phyloP scores from a whole-genome alignment of 106 monocot species.

The Acorus gramineus region DNA sequence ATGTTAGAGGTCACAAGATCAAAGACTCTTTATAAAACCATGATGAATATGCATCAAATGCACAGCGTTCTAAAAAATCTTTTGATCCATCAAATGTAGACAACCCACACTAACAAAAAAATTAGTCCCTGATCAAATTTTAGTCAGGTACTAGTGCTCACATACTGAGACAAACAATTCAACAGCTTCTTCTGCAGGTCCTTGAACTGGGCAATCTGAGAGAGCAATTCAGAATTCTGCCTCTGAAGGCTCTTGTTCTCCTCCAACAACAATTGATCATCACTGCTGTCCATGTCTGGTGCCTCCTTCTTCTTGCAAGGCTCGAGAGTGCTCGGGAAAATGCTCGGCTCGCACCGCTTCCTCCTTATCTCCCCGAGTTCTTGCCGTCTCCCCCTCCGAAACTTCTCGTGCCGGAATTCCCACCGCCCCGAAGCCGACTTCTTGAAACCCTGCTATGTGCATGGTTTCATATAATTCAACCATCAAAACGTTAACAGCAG shows the following conservation, averaged over 20 bases:
- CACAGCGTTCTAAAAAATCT: no score
- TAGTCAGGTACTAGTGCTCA: no score
- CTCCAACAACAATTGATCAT: background rate
- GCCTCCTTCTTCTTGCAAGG: background rate
- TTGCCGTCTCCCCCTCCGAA: conserved; percentile 3
- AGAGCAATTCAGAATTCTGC: conserved; percentile 10
- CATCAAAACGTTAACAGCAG: no score
- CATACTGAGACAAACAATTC: background rate
- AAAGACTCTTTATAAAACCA: no score
- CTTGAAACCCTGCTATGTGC: no score
- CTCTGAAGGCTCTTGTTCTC: conserved; percentile 6
- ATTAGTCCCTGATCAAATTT: no score
- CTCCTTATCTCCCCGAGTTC: conserved; percentile 2
- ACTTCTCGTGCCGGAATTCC: conserved; percentile 20
- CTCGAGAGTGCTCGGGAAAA: conserved; percentile 7
- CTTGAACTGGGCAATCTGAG: conserved; percentile 6
- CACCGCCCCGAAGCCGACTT: background rate
- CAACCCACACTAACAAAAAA: no score
- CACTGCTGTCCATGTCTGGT: background rate
- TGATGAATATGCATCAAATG: no score
- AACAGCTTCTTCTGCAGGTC: background rate
- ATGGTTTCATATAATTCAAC: no score
- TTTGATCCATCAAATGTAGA: no score
- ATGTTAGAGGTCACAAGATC: no score
- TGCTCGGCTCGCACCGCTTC: conserved; percentile 6